Base-by-base conservation (phyloP, 163 green algal species). In the Coccomyxa subellipsoidea region DNA sequence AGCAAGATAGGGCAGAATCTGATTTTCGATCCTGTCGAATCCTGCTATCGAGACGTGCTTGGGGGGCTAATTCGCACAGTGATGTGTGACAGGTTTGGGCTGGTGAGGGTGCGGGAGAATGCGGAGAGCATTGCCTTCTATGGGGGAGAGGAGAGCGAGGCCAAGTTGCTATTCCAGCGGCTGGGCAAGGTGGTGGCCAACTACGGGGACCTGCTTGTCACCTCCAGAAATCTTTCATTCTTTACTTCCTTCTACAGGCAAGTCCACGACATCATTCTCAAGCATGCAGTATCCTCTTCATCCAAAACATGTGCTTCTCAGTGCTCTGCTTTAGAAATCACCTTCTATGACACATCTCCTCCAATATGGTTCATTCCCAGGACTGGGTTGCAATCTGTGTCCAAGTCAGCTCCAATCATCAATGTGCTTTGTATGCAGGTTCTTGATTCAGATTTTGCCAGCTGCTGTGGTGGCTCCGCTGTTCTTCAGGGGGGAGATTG, bases 111-210 rank as follows among this genome's bases (percentile, higher is more conserved):
- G 31, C 89, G 96, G 0, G 96, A 99, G 87, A 99, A 99, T 84
- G 96, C 96, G 0, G 96, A 99, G 90, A 92, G 86, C 73, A 94
- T 99, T 77, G 96, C 96, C 0, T 99, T 99, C 75, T 99, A 98
- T 82, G 88, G 89, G 3, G 96, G 96, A 7, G 94, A 98, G 80
- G 89, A 82, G 34, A 92, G 91, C 25, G 96, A 99, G 90, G 59
- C 77, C 73, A 84, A 84, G n/a, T 84, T 94, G 71, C 87, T 97
- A 47, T 84, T 80, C 34, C 71, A 83, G 21, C 85, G 91, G 40
- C 87, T 94, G 38, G 35, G 66, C 12, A 81, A 69, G n/a, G 88
- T 90, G 8, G 90, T 99, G 8, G 84, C 88, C 47, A 99, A 99
- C 88, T 97, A 95, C 85, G 76, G 69, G 25, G 82, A 93, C 38